Evolutionary conservation across 139 green algal genomes (phyloP).

Genomic region (Chlamydomonas schloesseri): DNA sequence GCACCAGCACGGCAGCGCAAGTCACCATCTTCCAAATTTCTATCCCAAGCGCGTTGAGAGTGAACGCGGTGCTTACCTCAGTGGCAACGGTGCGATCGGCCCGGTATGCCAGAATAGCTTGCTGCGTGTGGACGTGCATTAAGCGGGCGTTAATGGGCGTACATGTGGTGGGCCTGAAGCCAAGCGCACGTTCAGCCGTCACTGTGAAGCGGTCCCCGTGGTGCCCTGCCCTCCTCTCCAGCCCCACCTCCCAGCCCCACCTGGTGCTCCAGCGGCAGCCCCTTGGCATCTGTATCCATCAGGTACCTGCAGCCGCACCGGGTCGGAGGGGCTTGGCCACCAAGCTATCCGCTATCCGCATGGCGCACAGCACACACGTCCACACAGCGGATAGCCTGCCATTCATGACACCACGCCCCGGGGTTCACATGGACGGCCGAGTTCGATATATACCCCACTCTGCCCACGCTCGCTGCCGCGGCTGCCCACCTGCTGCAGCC

Average conservation of each 20-base stretch:
- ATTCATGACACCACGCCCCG: no score
- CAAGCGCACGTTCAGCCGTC: no score
- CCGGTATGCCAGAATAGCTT: conserved; percentile 70
- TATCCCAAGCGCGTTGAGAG: no score
- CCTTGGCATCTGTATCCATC: conserved; percentile 77
- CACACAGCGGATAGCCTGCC: no score
- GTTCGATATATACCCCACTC: no score
- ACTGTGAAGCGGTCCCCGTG: no score
- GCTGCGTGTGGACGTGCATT: conserved; percentile 48
- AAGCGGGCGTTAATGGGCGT: no score
- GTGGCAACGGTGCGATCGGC: conserved; percentile 76
- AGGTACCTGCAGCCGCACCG: conserved; percentile 59
- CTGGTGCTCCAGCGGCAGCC: conserved; percentile 60
- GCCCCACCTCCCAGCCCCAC: not conserved
- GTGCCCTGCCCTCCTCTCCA: no score
- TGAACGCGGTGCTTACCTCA: conserved; percentile 70
- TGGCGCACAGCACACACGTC: not conserved
- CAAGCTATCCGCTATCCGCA: not conserved
- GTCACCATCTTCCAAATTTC: no score
- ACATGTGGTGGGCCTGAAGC: no score
- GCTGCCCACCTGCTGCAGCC: conserved; percentile 64
- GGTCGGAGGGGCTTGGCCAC: conserved; percentile 10
- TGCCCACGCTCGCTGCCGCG: conserved; percentile 52
- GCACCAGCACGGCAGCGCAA: conserved; percentile 55
- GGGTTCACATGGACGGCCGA: no score